Conservation (phyloP, 2,329 filamentous ascomycete species). For the Dendrostoma leiphaemia region DNA sequence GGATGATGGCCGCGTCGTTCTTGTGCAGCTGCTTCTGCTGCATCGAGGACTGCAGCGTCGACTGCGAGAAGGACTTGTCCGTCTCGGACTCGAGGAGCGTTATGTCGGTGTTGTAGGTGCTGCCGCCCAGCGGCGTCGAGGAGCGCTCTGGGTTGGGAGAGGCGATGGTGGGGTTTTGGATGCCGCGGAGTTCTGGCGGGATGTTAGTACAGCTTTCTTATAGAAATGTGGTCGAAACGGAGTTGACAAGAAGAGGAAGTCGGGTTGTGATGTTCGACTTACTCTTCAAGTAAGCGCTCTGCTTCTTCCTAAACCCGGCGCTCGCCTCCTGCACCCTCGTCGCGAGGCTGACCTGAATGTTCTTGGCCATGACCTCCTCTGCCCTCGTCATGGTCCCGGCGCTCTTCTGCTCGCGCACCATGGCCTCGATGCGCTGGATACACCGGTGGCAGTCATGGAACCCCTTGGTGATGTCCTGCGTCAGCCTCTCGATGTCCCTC, state of each 20-base stretch:
- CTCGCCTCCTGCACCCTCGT: constrained; percentile 88
- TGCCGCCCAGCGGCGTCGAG: constrained; percentile 45
- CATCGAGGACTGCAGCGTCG: constrained; percentile 76
- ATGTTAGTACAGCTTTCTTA: constrained; percentile 21
- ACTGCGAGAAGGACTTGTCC: constrained; percentile 88
- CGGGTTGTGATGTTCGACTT: constrained; percentile 24
- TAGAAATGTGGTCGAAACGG: no score
- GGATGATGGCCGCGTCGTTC: constrained; percentile 81
- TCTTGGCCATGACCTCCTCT: constrained; percentile 94
- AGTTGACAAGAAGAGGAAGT: neutral
- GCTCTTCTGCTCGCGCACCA: constrained; percentile 78
- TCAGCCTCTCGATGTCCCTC: constrained; percentile 83
- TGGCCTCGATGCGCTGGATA: constrained; percentile 82
- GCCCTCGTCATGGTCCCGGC: constrained; percentile 71
- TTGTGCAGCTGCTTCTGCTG: constrained; percentile 66
- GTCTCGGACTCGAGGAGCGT: constrained; percentile 91
- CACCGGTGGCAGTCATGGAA: constrained; percentile 90
- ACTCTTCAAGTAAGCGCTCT: constrained; percentile 96
- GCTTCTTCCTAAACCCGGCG: constrained; percentile 92
- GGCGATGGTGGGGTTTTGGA: constrained; percentile 58
- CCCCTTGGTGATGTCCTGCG: constrained; percentile 81
- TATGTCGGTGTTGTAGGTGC: constrained; percentile 68
- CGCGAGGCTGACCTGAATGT: constrained; percentile 90
- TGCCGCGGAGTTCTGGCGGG: constrained; percentile 67
- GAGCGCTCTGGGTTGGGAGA: constrained; percentile 48